Base-by-base conservation (phyloP, 2,329 filamentous ascomycete genomes). In the Tricladium varicosporioides region DNA sequence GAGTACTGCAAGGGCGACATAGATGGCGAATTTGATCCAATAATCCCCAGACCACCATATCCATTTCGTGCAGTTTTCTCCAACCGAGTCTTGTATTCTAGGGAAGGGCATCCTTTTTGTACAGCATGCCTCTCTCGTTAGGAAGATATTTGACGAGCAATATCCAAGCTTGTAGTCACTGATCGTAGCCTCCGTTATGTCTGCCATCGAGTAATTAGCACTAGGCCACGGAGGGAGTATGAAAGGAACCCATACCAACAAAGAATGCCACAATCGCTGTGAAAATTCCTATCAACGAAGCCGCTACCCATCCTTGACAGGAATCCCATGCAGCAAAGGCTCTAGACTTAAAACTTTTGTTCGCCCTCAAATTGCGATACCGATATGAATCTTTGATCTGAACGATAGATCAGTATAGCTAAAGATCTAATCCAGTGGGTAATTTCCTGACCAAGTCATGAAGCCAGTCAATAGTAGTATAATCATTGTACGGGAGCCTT, bases 391-490 rank as follows among this genome's bases (percentile, higher is more conserved):
- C 80, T 70, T 82, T 83, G 67, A 83, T 75, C 77, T 80, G 50
- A 42, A 22, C 40, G 36, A 57, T 31, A 36, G 32, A 32, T 58
- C 48, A 53, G 32, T 51, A 42, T 43, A 36, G 4, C n/a, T 18
- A 16, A 27, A 3, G 5, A 5, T 9, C 13, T 13, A 36, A 18
- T 19, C 40, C 4, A 9, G 47, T n/a, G 14, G 14, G 15, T 40
- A 18, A 5, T 7, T 14, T 31, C 32, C 48, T 56, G 66, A 81
- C 79, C 55, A 85, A 68, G 63, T 83, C 81, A 67, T 83, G 82
- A 9, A 85, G 72, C 81, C 81, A 85, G 68, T 86, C 82, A 56
- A 85, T 84, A 1, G 81, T 83, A 7, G 78, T 81, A 62, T 86
- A 85, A 60, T 84, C 79, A 64, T 83, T 84, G 65, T 85, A 86